phyloP scores from a whole-genome alignment of 768 basidiomycete genomes.

The Amanita phalloides region DNA sequence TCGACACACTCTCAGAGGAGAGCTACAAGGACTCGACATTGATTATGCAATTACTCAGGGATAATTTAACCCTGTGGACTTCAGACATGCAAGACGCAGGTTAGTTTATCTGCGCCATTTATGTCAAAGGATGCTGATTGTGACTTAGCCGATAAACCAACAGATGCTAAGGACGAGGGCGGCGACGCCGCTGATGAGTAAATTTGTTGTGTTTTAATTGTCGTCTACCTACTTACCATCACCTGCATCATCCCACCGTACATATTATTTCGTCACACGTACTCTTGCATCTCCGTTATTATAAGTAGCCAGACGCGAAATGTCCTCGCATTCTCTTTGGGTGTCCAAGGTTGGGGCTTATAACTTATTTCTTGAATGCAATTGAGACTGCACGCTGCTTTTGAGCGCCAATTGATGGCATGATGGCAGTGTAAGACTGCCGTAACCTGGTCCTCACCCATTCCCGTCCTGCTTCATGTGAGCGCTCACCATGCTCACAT shows the following conservation, averaged over 20 bases:
- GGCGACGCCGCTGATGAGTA: slow-evolving; percentile 60
- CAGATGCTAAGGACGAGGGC: slow-evolving; percentile 60
- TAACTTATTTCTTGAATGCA: slow-evolving; percentile 3
- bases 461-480: slow-evolving; percentile 7
- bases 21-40: slow-evolving; percentile 99
- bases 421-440: background rate
- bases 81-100: slow-evolving; percentile 94
- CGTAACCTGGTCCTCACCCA: background rate
- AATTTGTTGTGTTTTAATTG: slow-evolving; percentile 15
- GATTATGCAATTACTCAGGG: slow-evolving; percentile 93
- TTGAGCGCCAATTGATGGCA: background rate
- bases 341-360: background rate
- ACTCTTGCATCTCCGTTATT: slow-evolving; percentile 6
- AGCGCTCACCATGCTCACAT: slow-evolving; percentile 4
- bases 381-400: background rate
- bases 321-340: background rate
- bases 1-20: slow-evolving; percentile 97
- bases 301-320: slow-evolving; percentile 6
- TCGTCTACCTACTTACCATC: slow-evolving; percentile 9
- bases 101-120: slow-evolving; percentile 22
- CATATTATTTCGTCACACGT: slow-evolving; percentile 7
- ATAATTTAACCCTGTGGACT: slow-evolving; percentile 97
- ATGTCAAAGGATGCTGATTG: slow-evolving; percentile 5
- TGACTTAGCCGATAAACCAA: slow-evolving; percentile 49
- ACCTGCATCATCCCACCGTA: slow-evolving; percentile 13